Evolutionary conservation across 768 basidiomycete genomes (phyloP), one percentile per base, ranked within the genome.

Genomic region (Pisolithus orientalis): DNA sequence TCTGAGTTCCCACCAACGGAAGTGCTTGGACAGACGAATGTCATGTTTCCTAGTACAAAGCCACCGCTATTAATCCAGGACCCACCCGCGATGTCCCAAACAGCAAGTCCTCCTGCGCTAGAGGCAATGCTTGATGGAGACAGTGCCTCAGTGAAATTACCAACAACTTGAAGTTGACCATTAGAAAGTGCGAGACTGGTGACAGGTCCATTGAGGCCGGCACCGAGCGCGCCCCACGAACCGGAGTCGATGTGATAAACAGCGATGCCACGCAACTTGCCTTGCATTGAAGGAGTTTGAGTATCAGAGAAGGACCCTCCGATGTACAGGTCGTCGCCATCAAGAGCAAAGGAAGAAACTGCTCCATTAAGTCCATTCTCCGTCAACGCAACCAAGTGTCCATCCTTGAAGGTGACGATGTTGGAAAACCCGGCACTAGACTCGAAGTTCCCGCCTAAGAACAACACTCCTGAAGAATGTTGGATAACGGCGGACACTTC

Each of bases 301-400:
- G 91, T 88, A 55, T 88, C 84, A 0, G 75, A 77, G 72, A 99
- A 99, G 0, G 82, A 73, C 1, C 96, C 96, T n/a, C 92, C 95
- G 39, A 94, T 82, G 64, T 79, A 96, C 10, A 98, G 68, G 17
- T 72, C 73, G 59, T 87, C 76, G 10, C 80, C 83, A 50, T 76
- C 70, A 31, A 87, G 60, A n/a, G 78, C 72, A 39, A 94, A 65
- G 0, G 90, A 78, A 8, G 78, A 74, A 8, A 98, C 90, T 8
- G 77, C 68, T 3, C 90, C 94, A 62, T 94, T 83, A 50, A 98
- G 75, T 9, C 96, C 96, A 27, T 78, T 77, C 11, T 77, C 72
- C 0, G 84, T 62, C 16, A 94, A 63, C 0, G 76, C 60, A 8
- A 71, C 61, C 28, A 90, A 70, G 4, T 67, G 74, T 2, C 84